Evolutionary conservation across 2,329 filamentous ascomycete genomes (phyloP), one percentile per base, ranked within the genome.

Genomic region (Alternaria brassicae): DNA sequence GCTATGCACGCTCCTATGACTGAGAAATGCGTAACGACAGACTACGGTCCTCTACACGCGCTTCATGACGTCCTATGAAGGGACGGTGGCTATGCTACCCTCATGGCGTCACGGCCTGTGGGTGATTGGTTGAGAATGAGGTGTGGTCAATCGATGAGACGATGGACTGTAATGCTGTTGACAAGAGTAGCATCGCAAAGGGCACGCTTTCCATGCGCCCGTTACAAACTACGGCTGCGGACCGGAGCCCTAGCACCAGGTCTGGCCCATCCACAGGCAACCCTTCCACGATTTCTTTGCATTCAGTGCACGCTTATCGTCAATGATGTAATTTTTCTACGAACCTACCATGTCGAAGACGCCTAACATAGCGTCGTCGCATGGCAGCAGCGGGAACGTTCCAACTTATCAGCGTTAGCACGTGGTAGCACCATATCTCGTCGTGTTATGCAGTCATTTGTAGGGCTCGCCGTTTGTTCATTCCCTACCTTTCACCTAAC

Each of bases 31-130:
- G 19, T 25, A 8, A 25, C 17, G n/a, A 39, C 27, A 21, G 37
- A 34, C 3, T 30, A 17, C 27, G 30, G 49, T 54, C 58, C 49
- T 50, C 44, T 40, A 30, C 52, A 37, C 28, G 37, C 40, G 25
- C 41, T 57, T 25, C 47, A 25, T 56, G 4, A 2, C 0, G 21
- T 53, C 25, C 7, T 6, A n/a, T n/a, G 10, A 27, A 7, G 12
- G 41, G 36, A 60, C 28, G n/a, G 36, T 41, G 42, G 48, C 48
- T 53, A 9, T 53, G 55, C 0, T 48, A 13, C 0, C 23, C 34
- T 6, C 1, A 6, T 17, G 6, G 44, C 19, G 0, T 48, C 4
- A 2, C 15, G 2, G 30, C 1, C 7, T 7, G 15, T 23, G 2
- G 2, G 23, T 7, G 15, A 7, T 21, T 48, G 19, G 44, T 8